Base-by-base conservation (phyloP, 129 eudicot species). In the Logfia minima region DNA sequence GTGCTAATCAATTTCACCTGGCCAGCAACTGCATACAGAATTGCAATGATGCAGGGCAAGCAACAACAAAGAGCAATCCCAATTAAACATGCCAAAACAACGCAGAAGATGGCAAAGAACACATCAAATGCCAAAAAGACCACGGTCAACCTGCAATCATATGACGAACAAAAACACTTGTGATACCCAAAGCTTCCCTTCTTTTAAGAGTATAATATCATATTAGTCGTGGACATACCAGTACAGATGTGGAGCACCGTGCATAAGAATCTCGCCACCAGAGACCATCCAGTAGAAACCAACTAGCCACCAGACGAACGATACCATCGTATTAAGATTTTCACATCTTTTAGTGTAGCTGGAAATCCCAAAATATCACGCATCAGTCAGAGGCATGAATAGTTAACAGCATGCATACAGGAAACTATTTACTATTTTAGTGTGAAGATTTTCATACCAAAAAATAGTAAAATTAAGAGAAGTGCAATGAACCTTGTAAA, bases 61-160 rank as follows among this genome's bases (percentile, higher is more conserved):
- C 98, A 93, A 93, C 98, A 93, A 75, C 98, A 93, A 58, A 93
- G 92, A 66, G 98, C 98, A 72, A 93, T 84, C 76, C 98, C 97
- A 35, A 93, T 93, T 66, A 93, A 85, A 76, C 96, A 93, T 65
- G 97, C 98, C 86, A 93, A 83, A 75, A 87, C 92, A 81, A 93
- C 91, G 81, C 98, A 93, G 70, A 93, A 93, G 79, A 93, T 86
- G 74, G 98, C 98, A 82, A 93, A 93, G 87, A 93, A 88, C 73
- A 93, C 98, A 78, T 93, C 97, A 43, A 93, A 93, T 69, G 98
- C 97, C 87, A 93, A 74, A 78, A 91, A 93, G 64, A 91, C 93
- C 74, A 93, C 93, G 1, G 88, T 75, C 91, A 93, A 83, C 98
- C 98, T 93, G 92, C 85, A 84, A 61, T 16, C 71, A 39, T 24